Evolutionary conservation across 139 green algal genomes (phyloP), one percentile per base, ranked within the genome.

Genomic region (Chlamydomonas asymmetrica): DNA sequence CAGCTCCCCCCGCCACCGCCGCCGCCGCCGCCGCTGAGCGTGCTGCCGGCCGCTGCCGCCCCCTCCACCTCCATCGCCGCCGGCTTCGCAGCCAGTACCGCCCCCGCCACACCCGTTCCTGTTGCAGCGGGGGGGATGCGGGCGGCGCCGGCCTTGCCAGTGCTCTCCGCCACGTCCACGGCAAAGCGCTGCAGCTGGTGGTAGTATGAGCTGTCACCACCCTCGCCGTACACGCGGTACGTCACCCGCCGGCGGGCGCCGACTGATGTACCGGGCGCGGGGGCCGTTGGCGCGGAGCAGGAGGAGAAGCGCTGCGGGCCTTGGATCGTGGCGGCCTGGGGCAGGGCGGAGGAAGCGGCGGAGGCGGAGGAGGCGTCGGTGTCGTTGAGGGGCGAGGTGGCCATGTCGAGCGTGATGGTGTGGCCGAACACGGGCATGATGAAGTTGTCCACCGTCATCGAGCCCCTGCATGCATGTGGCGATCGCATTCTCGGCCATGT

Each of bases 361-460:
- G 7, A 9, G 41, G 43, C 29, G 1, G 43, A 16, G 56, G 10
- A 25, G 56, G 2, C 38, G 56, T 4, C 5, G 31, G 16, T 39
- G 4, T 29, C 4, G 56, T 29, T 9, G 56, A 31, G 1, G 9
- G 56, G 2, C 9, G 52, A 5, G 23, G 52, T 32, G 52, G 23
- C 1, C 3, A 8, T 61, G 7, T 1, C 13, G 27, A 35, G 25
- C 3, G 54, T 75, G 40, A 40, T 76, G 13, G 56, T 76, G 59
- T 83, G 62, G n/a, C 78, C 78, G 60, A 83, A 83, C 22, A 83
- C 75, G 3, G 78, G 78, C 65, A 79, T 67, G 41, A 83, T 70
- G 57, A 83, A 83, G 65, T 66, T 66, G 3, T 27, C 45, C 52
- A 60, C 69, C 34, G 62, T 34, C 37, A 83, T 35, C 23, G 25